These are phyloP conservation scores for Phytophthora sojae DNA, from an alignment of 352 stramenopile species.

Conservation along the genomic window DNA sequence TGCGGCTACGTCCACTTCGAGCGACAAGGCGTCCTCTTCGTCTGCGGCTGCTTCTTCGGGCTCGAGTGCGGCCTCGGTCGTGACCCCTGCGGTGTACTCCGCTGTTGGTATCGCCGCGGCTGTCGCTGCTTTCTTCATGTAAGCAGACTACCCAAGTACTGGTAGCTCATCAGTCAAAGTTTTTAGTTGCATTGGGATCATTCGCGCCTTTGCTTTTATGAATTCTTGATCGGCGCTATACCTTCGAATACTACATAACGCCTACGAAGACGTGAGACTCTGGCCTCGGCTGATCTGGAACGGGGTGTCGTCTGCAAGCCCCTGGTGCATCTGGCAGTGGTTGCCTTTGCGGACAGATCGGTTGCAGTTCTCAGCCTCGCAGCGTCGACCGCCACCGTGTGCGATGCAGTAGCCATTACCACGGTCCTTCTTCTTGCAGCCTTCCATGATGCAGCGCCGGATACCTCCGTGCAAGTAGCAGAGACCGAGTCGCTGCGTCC, in stretches of 20 bases:
- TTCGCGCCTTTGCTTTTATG: too few species aligned
- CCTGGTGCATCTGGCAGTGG: slow-evolving; percentile 74
- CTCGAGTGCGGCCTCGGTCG: too few species aligned
- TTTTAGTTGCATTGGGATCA: too few species aligned
- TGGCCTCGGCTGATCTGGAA: slow-evolving; percentile 59
- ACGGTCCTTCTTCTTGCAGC: slow-evolving; percentile 85
- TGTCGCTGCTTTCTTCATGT: too few species aligned
- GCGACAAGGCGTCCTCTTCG: too few species aligned
- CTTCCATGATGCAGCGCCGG: slow-evolving; percentile 71
- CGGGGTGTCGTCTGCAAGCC: slow-evolving; percentile 32
- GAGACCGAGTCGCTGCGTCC: slow-evolving; percentile 77
- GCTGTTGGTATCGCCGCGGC: too few species aligned
- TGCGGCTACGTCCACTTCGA: too few species aligned
- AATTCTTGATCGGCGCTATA: neutral
- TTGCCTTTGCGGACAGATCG: slow-evolving; percentile 82
- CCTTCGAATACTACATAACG: neutral
- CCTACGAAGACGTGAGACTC: slow-evolving; percentile 20
- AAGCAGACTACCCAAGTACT: too few species aligned
- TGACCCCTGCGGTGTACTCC: too few species aligned
- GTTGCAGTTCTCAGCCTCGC: slow-evolving; percentile 60
- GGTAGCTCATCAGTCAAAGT: too few species aligned
- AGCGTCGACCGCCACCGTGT: slow-evolving; percentile 78
- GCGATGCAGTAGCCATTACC: slow-evolving; percentile 87
- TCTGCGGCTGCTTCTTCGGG: too few species aligned
- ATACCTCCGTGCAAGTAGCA: slow-evolving; percentile 86